Base-by-base conservation (phyloP, 2,329 filamentous ascomycete genomes). In the Aspergillus costaricaensis region DNA sequence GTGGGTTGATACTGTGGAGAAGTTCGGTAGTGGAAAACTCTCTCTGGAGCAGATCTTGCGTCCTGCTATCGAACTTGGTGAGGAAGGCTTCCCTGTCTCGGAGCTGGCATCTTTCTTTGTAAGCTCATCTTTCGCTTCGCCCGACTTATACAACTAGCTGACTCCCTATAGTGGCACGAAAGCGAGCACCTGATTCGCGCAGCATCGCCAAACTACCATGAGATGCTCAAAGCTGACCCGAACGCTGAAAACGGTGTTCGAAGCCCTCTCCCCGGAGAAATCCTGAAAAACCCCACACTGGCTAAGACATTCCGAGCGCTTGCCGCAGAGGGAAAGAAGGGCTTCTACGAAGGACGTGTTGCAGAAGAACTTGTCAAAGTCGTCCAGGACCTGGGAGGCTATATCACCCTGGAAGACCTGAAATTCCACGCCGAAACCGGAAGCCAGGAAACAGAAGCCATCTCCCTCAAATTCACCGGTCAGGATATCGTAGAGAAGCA, bases 21-120 rank as follows among this genome's bases (percentile, higher is more conserved):
- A 86, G 57, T 96, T 98, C 71, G 95, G 95, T 15, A 97, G 93
- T 74, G 91, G 92, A 2, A 96, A 90, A 72, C 69, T 98, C 14
- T 86, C 82, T 8, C 68, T 98, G 78, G 85, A 86, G 67, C 87
- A 96, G 70, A 88, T 98, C 60, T 80, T 99, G 10, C 83, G 81
- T 5, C 94, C 95, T 0, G 95, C 92, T 0, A 93, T 96, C 63
- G 86, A 89, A 71, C 80, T 98, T 38, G 95, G 88, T 5, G 94
- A 98, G 74, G 85, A 91, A 60, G 95, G 95, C 0, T 97, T 94
- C 65, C 91, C 95, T 0, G 91, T 99, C 2, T 91, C 90, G 2
- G 92, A 98, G 72, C 76, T 96, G 8, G 85, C 91, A 19, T 86
- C 88, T 0, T 80, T 79, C 38, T 87, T 83, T 66, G 91, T 94